phyloP scores from a whole-genome alignment of 371 early-diverging fungal genomes.

The Mortierella sp. region DNA sequence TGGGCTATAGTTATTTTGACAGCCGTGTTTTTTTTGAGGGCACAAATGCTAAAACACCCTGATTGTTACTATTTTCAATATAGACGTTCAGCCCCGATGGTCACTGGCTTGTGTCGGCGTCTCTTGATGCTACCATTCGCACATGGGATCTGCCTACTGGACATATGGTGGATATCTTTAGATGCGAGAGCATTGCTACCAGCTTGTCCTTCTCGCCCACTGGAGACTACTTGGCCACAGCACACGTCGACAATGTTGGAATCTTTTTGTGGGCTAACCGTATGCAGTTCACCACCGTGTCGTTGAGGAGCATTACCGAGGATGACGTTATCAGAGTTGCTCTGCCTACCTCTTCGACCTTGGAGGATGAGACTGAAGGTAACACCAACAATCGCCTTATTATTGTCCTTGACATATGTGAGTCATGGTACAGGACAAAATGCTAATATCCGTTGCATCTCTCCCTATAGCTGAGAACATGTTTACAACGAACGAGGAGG shows the following conservation, averaged over 20 bases:
- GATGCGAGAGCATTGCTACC: conserved; percentile 82
- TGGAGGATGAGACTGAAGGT: conserved; percentile 60
- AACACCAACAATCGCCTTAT: neutral
- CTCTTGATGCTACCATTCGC: conserved; percentile 88
- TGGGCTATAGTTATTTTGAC: neutral
- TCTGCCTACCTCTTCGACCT: conserved; percentile 67
- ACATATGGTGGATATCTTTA: conserved; percentile 87
- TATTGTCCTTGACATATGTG: neutral
- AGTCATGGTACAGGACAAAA: too few relatives aligned
- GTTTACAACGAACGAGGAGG: conserved; percentile 51
- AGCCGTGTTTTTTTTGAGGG: neutral
- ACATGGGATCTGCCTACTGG: conserved; percentile 97
- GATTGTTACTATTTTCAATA: neutral
- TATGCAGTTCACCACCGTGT: conserved; percentile 77
- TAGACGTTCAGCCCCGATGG: conserved; percentile 92
- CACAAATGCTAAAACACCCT: neutral
- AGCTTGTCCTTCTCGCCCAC: conserved; percentile 90
- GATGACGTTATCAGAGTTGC: conserved; percentile 65
- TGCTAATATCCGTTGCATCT: too few relatives aligned
- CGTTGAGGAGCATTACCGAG: conserved; percentile 73
- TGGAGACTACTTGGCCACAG: conserved; percentile 93
- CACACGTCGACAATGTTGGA: conserved; percentile 92
- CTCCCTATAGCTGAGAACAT: conserved; percentile 55
- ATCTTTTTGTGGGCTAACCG: conserved; percentile 94
- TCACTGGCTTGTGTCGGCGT: conserved; percentile 90